Evolutionary conservation across 768 basidiomycete genomes (phyloP).

Genomic region (Chalciporus pseudorubinellus): DNA sequence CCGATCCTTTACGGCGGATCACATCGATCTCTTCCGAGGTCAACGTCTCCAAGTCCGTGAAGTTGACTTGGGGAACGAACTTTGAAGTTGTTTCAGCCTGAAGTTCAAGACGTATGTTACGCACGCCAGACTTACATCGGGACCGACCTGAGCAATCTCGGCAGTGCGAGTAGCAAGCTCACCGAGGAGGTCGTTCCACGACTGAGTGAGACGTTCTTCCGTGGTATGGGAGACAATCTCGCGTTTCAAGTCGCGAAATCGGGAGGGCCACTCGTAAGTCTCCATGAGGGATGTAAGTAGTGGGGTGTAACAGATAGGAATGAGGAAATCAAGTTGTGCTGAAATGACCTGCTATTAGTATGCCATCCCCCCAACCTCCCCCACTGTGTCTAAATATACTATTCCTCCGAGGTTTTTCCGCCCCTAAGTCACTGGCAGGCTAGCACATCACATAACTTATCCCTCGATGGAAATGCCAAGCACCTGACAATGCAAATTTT

Average conservation of each 20-base stretch:
- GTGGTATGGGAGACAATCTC: constrained; percentile 52
- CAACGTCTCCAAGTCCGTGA: constrained; percentile 50
- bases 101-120: background rate
- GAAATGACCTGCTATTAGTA: too few relatives aligned
- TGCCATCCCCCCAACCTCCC: too few relatives aligned
- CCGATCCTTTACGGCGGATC: constrained; percentile 54
- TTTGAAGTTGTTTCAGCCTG: constrained; percentile 20
- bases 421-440: too few relatives aligned
- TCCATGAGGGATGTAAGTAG: too few relatives aligned
- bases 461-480: too few relatives aligned
- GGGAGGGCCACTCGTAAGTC: constrained; percentile 28
- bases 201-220: constrained; percentile 43
- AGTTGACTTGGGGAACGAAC: constrained; percentile 64
- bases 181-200: constrained; percentile 58
- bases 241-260: constrained; percentile 56
- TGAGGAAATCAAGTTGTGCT: too few relatives aligned
- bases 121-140: constrained; percentile 39
- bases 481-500: too few relatives aligned
- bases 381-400: too few relatives aligned
- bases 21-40: constrained; percentile 43
- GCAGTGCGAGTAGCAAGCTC: constrained; percentile 48
- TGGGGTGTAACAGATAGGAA: too few relatives aligned
- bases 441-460: too few relatives aligned
- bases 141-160: constrained; percentile 45
- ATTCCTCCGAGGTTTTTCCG: too few relatives aligned